Evolutionary conservation across 805 yeast species (phyloP), one percentile per base, ranked within the genome.

Genomic region (Hanseniaspora hatyaiensis): DNA sequence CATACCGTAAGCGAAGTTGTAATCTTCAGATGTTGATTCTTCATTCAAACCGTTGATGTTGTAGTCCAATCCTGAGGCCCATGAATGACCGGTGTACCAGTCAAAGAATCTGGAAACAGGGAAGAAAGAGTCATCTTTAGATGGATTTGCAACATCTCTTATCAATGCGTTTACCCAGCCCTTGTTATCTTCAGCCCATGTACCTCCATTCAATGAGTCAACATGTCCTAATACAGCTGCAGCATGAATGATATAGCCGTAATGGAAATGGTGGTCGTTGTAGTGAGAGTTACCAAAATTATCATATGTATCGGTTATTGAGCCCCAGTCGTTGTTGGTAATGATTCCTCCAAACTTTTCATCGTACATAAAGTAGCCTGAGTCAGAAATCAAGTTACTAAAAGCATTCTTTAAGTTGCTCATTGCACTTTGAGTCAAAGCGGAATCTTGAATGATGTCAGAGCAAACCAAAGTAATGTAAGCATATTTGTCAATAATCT

Each of bases 191-290:
- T 52, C 50, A 4, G 69, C 62, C 78, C 82, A 80, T 1, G 65
- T 57, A 8, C 78, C 77, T 18, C 80, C 80, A 12, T 58, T 56
- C 23, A 64, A 61, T 3, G 54, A 50, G 58, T 84, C 94, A 15
- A 79, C 75, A 48, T 75, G 61, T n/a, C 80, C 88, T 39, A 83
- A 73, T 18, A 82, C 67, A 1, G 94, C 87, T 5, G 94, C 94
- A 1, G 94, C 82, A 59, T 83, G 88, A 40, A 84, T 71, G 54
- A 77, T 80, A 62, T 83, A 85, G 9, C 92, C 92, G 57, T 81
- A 85, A 60, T 85, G 94, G 72, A 83, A 85, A 59, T 84, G 92
- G 57, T 85, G 94, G 57, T 85, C 94, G 55, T 84, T 83, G 64
- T 83, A 84, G 60, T 74, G 81, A 20, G 82, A 74, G 59, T 80